Percentiles rank a stretch among this genome's conserved stretches.
Evolutionary conservation across 2,329 filamentous ascomycete genomes (phyloP).

Genomic region (Dothistroma septosporum): DNA sequence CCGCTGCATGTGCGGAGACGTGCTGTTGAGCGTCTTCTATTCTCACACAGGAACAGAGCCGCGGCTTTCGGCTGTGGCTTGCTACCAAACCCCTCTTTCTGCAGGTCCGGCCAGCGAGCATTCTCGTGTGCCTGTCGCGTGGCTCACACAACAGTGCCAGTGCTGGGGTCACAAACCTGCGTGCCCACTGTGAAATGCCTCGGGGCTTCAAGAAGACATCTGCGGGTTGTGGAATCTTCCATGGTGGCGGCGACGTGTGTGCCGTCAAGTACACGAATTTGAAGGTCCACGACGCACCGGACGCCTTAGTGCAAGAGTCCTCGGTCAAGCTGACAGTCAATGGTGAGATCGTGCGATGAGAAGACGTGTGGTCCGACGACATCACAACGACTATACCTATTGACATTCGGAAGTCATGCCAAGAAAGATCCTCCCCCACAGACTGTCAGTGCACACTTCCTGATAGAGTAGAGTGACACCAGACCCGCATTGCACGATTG

Average conservation of each 20-base stretch:
- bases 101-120: neutral
- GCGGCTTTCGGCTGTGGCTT: neutral
- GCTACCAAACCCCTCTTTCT: neutral
- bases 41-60: neutral
- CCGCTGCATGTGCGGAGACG: neutral
- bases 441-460: neutral
- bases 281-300: neutral
- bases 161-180: neutral
- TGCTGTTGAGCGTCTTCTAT: neutral
- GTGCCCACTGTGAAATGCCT: too few species aligned
- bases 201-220: neutral
- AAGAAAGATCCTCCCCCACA: neutral
- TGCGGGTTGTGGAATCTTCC: neutral
- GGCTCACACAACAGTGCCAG: neutral
- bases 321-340: neutral
- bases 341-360: neutral
- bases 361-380: neutral
- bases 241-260: neutral
- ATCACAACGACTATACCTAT: neutral
- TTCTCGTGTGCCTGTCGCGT: neutral
- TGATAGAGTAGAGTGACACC: neutral
- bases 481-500: neutral
- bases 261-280: neutral
- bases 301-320: neutral
- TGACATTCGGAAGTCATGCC: neutral